Conservation (phyloP, 805 yeast genomes). For the Wickerhamiella kazuoi region DNA sequence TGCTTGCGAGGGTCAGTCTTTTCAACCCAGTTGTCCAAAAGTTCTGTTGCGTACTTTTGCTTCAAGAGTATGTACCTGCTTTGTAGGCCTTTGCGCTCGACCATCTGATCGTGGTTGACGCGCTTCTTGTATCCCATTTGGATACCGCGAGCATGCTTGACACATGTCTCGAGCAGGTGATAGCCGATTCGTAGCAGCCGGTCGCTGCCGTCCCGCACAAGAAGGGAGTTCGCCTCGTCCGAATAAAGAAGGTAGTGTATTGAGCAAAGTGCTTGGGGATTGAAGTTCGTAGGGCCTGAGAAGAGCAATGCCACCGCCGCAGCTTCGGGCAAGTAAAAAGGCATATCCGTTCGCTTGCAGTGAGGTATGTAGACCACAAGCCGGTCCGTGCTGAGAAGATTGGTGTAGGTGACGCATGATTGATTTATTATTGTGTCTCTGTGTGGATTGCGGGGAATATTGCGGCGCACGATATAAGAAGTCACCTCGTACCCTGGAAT, state of each 20-base stretch:
- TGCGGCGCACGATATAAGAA: conserved; percentile 46
- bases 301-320: conserved; percentile 52
- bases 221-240: conserved; percentile 8
- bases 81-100: conserved; percentile 67
- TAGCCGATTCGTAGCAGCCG: conserved; percentile 69
- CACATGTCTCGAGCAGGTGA: conserved; percentile 59
- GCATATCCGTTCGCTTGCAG: conserved; percentile 42
- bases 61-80: conserved; percentile 64
- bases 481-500: conserved; percentile 4
- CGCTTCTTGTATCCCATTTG: conserved; percentile 73
- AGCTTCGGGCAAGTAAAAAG: conserved; percentile 81
- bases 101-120: conserved; percentile 75
- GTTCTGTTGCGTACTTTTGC: conserved; percentile 55
- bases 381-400: conserved; percentile 20
- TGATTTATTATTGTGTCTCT: conserved; percentile 73
- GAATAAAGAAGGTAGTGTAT: conserved; percentile 58
- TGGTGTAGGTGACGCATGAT: conserved; percentile 42
- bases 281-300: conserved; percentile 11
- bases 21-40: conserved; percentile 81
- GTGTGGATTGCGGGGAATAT: conserved; percentile 81
- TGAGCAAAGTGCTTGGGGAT: conserved; percentile 29
- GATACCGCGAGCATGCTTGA: conserved; percentile 69
- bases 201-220: conserved; percentile 19
- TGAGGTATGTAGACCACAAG: conserved; percentile 69
- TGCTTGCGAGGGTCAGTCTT: conserved; percentile 89